Evolutionary conservation across 768 basidiomycete species (phyloP).

Genomic region (Megacollybia marginata): DNA sequence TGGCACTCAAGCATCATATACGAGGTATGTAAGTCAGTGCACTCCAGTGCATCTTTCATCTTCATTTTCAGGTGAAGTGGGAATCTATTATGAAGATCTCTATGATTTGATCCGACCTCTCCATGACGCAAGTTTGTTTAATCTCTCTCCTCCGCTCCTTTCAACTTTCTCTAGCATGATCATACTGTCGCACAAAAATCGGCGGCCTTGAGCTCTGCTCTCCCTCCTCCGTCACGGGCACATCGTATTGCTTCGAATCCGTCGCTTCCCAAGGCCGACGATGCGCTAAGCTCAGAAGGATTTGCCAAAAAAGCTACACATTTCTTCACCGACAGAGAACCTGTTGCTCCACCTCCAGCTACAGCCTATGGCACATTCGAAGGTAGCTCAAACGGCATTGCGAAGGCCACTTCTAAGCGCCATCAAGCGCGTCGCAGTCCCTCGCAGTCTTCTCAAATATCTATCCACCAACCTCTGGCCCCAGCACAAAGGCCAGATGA

Average conservation of each 20-base stretch:
- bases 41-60: neutral
- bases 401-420: neutral
- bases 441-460: neutral
- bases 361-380: slow-evolving; percentile 6
- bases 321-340: neutral
- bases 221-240: slow-evolving; percentile 1
- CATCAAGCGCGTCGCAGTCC: slow-evolving; percentile 1
- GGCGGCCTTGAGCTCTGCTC: slow-evolving; percentile 1
- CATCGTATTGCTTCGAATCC: slow-evolving; percentile 7
- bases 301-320: neutral
- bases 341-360: neutral
- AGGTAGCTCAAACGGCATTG: slow-evolving; percentile 1
- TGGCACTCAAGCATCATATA: slow-evolving; percentile 33
- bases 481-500: slow-evolving; percentile 2
- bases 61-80: slow-evolving; percentile 22
- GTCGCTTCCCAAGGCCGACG: slow-evolving; percentile 1
- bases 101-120: slow-evolving; percentile 29
- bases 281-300: neutral
- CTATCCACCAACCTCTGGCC: slow-evolving; percentile 1
- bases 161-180: slow-evolving; percentile 3
- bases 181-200: slow-evolving; percentile 4
- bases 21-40: slow-evolving; percentile 17
- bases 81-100: slow-evolving; percentile 33
- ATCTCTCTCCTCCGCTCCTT: neutral
- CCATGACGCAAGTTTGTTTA: slow-evolving; percentile 19